Percentiles rank a stretch among this genome's conserved stretches.
Conservation (phyloP, 257 asterid species). For the Plantago ovata region DNA sequence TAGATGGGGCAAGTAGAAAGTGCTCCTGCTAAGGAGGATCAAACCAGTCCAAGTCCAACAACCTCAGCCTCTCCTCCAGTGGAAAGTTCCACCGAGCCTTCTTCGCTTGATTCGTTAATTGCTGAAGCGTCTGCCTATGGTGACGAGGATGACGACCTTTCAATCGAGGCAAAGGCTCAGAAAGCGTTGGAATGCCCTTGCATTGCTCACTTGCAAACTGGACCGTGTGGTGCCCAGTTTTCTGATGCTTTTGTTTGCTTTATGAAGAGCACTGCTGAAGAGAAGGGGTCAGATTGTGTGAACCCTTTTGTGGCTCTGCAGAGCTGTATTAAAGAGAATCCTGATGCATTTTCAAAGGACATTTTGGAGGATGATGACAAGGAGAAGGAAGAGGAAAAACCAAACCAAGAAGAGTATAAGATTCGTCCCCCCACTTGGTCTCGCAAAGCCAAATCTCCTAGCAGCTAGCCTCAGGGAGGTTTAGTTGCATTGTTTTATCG, state of each 20-base stretch:
- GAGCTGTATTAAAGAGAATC: constrained; percentile 74
- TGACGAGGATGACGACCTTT: constrained; percentile 35
- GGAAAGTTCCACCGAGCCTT: constrained; percentile 27
- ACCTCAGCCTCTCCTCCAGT: constrained; percentile 21
- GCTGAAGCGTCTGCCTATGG: constrained; percentile 87
- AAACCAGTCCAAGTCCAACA: constrained; percentile 23
- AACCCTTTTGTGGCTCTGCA: constrained; percentile 81
- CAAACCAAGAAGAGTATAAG: background rate
- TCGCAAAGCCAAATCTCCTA: background rate
- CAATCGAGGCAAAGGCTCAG: constrained; percentile 69
- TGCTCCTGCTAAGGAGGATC: constrained; percentile 23
- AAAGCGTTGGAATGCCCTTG: constrained; percentile 94
- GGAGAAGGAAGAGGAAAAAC: constrained; percentile 25
- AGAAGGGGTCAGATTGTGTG: constrained; percentile 84
- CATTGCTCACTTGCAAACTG: constrained; percentile 59
- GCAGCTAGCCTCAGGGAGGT: background rate
- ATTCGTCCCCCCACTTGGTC: background rate
- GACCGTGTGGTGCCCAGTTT: constrained; percentile 81
- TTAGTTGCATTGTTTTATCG: background rate
- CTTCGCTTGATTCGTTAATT: constrained; percentile 63
- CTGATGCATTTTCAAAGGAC: constrained; percentile 77
- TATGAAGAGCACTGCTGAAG: constrained; percentile 84
- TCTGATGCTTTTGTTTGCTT: constrained; percentile 87
- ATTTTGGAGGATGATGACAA: constrained; percentile 47
- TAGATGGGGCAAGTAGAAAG: constrained; percentile 51